Evolutionary conservation across 2,329 filamentous ascomycete species (phyloP), one percentile per base, ranked within the genome.

Genomic region (Fusarium beomiforme): DNA sequence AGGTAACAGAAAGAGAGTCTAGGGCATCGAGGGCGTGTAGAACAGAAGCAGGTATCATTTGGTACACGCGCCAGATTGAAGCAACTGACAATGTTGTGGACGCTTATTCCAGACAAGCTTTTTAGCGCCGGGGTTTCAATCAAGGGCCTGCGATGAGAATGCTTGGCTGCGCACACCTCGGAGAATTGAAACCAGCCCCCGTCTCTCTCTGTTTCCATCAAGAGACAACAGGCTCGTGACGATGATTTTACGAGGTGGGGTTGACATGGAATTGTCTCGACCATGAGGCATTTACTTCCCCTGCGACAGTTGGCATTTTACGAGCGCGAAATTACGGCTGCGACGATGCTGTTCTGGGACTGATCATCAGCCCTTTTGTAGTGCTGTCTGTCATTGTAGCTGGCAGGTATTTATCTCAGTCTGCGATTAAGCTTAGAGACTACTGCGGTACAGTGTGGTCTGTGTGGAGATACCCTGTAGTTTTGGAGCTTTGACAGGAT

Each of bases 21-120:
- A 19, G n/a, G 13, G 11, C 16, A 26, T 8, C 10, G 33, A 26
- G 36, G 55, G 55, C 24, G 33, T 56, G 55, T 23, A 33, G 6
- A 7, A 12, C 13, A 39, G 16, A 57, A 21, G 3, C 12, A 58
- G 7, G 33, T 24, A 31, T 16, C 17, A 11, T 2, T 1, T 4
- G 4, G n/a, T 37, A 37, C 11, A 11, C 0, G 6, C 5, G 8
- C 0, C 11, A 4, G 12, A 29, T 1, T 8, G 19, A 24, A 23
- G 11, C 2, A 6, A 13, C 26, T 4, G 8, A 21, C 2, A 23
- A 41, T 23, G 6, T 19, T 43, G 33, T 42, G 37, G 37, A 43
- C 44, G 49, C 24, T 46, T 66, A 41, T 62, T 21, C 1, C 1
- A 70, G 49, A 69, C 63, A 70, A 70, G 67, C 67, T 70, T 69